Evolutionary conservation across 495 filamentous ascomycete genomes (phyloP), one percentile per base, ranked within the genome.

Genomic region (Aspergillus avenaceus): DNA sequence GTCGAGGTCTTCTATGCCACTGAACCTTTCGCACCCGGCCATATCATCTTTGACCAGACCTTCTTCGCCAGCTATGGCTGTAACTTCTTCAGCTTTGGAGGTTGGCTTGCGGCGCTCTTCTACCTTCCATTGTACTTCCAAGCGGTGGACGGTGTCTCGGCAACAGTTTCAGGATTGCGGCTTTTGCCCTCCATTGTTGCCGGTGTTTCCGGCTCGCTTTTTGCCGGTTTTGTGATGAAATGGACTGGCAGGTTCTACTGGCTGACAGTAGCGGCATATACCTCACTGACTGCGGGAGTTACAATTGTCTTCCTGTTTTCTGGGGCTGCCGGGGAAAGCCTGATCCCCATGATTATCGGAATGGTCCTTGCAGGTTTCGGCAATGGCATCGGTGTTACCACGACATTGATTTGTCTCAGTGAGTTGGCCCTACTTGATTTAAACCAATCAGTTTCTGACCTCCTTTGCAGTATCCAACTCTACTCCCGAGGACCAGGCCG

Each of bases 111-210:
- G 0, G 62, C 72, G 5, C 49, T 87, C 0, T 96, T 92, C 74
- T 90, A 88, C 60, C 69, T 93, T 24, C 86, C 90, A 8, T 74
- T 95, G 3, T 90, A 84, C 62, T 90, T 83, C 63, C 90, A 96
- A 65, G 89, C 83, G 6, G 82, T 88, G 3, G 69, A 85, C 37
- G 82, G 79, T 5, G 71, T 86, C 24, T 80, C 78, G 8, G 86
- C 90, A 1, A 79, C 84, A 2, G 65, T 70, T 40, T 78, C 86
- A 1, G 89, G 89, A 1, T 12, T 87, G 2, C 70, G 81, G 14
- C 75, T 95, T 8, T 60, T 93, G 25, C 88, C 90, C 0, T 75
- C 73, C 42, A 86, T 90, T 37, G 9, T 82, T 12, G 64, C 75
- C 16, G 79, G 78, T 23, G 87, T 93, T 5, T 62, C 60, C 4